A percentile compares a stretch with the other conserved stretches of the same genome.
Conservation (phyloP, 129 eudicot species). For the Calendula officinalis region DNA sequence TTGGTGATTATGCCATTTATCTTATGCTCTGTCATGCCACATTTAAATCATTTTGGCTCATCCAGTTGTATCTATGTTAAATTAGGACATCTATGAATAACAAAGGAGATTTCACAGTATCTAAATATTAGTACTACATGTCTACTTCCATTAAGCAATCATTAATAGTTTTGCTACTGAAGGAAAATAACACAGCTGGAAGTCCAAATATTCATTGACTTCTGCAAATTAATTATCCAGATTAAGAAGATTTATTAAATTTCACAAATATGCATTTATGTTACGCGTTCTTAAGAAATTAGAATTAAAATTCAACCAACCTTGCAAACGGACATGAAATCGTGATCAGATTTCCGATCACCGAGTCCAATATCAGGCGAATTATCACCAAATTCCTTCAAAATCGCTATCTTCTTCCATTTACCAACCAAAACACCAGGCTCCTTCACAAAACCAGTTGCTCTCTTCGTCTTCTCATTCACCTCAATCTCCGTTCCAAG, state of each 20-base stretch:
- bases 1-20: no score
- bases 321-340: constrained; percentile 97
- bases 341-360: constrained; percentile 91
- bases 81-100: no score
- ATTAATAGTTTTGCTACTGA: background rate
- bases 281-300: background rate
- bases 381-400: constrained; percentile 82
- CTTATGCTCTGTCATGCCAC: no score
- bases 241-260: no score
- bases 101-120: no score
- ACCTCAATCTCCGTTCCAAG: constrained; percentile 95
- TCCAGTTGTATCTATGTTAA: no score
- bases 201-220: background rate
- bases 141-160: constrained; percentile 3
- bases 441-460: constrained; percentile 81
- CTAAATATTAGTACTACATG: no score
- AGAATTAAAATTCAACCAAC: constrained; percentile 35
- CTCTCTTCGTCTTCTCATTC: constrained; percentile 69
- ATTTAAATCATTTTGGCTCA: no score
- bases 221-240: no score
- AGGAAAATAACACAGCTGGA: background rate
- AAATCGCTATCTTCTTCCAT: constrained; percentile 68
- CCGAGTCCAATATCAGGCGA: constrained; percentile 90
- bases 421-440: constrained; percentile 91
- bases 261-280: constrained; percentile 3